A percentile compares a stretch with the other conserved stretches of the same genome.
Conservation (phyloP, 108 stramenopile genomes). For the Cylindrotheca closterium region DNA sequence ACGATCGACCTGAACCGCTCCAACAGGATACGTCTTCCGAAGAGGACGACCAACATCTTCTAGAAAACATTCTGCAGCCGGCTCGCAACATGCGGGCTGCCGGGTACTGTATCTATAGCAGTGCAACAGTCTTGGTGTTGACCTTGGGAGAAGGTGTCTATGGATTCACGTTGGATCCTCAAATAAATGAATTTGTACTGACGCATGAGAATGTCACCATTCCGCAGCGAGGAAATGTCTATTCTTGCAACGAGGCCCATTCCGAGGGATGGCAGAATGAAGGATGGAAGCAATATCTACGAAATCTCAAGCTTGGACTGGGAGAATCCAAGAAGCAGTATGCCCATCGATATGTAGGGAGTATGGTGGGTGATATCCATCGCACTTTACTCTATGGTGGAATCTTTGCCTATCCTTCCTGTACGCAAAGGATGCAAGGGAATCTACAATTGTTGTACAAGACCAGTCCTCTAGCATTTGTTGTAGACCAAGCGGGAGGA, state of each 20-base stretch:
- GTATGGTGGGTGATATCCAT: slow-evolving; percentile 99
- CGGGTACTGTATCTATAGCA: slow-evolving; percentile 96
- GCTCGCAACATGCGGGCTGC: slow-evolving; percentile 88
- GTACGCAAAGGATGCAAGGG: slow-evolving; percentile 77
- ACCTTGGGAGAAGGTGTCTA: slow-evolving; percentile 86
- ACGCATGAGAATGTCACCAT: slow-evolving; percentile 87
- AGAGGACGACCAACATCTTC: slow-evolving; percentile 22
- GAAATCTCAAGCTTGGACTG: slow-evolving; percentile 74
- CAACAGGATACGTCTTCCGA: background rate
- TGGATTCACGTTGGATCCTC: slow-evolving; percentile 97
- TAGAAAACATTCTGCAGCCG: slow-evolving; percentile 72
- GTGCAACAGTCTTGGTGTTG: slow-evolving; percentile 94
- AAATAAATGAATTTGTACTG: slow-evolving; percentile 95
- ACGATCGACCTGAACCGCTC: slow-evolving; percentile 32
- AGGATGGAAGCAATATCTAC: slow-evolving; percentile 73
- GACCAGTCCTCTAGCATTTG: slow-evolving; percentile 92
- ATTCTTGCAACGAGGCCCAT: slow-evolving; percentile 97
- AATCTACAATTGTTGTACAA: slow-evolving; percentile 90
- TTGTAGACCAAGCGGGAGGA: slow-evolving; percentile 93
- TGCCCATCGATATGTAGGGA: slow-evolving; percentile 94
- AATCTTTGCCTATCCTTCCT: slow-evolving; percentile 94
- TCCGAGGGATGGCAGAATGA: slow-evolving; percentile 72
- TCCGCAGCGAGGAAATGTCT: slow-evolving; percentile 87
- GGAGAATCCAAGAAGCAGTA: slow-evolving; percentile 65
- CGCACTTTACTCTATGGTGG: slow-evolving; percentile 98